Conservation (phyloP, 2,329 filamentous ascomycete species). For the Diaporthe capsici region DNA sequence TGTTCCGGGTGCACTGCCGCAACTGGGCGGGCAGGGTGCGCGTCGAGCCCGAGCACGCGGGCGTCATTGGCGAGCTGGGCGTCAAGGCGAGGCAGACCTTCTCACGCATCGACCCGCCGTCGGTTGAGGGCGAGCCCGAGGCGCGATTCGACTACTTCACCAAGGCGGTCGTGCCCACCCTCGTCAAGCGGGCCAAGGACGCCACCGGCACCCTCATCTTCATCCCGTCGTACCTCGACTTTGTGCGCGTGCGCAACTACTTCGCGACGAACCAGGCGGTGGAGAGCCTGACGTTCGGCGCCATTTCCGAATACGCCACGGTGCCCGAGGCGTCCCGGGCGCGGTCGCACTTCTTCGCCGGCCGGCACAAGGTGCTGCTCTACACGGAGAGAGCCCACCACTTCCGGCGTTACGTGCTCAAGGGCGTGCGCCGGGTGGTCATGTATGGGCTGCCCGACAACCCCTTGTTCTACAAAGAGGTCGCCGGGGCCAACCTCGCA, state of each 20-base stretch:
- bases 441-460: constrained; percentile 95
- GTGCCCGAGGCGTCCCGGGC: constrained; percentile 85
- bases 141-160: constrained; percentile 93
- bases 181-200: constrained; percentile 78
- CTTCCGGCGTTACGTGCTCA: constrained; percentile 88
- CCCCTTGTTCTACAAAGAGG: constrained; percentile 82
- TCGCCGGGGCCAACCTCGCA: constrained; percentile 77
- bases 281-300: constrained; percentile 76
- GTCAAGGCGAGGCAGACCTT: constrained; percentile 88
- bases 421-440: constrained; percentile 86
- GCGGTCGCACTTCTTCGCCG: constrained; percentile 87
- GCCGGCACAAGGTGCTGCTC: constrained; percentile 84
- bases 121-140: constrained; percentile 84
- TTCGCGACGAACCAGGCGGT: constrained; percentile 80
- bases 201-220: constrained; percentile 84
- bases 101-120: constrained; percentile 82
- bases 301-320: constrained; percentile 90
- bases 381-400: constrained; percentile 98
- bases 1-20: constrained; percentile 81
- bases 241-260: constrained; percentile 92
- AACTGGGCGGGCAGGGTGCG: constrained; percentile 88
- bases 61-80: constrained; percentile 80
- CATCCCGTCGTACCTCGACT: constrained; percentile 94
- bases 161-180: constrained; percentile 81
- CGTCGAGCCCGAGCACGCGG: constrained; percentile 76